Conservation (phyloP, 805 yeast genomes). For the Dipodascus albidus region DNA sequence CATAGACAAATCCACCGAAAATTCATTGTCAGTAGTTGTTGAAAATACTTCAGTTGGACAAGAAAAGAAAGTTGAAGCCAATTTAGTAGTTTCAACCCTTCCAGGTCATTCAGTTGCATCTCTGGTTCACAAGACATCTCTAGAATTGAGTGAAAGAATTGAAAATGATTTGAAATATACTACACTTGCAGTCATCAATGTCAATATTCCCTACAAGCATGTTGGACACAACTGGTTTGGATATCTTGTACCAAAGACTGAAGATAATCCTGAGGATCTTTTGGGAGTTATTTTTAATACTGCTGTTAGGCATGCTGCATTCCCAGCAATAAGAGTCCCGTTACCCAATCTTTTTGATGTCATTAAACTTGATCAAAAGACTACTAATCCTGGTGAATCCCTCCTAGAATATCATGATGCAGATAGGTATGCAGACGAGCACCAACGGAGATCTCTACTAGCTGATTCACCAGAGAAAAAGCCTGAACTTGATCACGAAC, state of each 20-base stretch:
- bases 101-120: slow-evolving; percentile 10
- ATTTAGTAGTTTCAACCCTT: slow-evolving; percentile 13
- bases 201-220: slow-evolving; percentile 39
- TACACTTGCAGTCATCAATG: slow-evolving; percentile 58
- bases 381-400: slow-evolving; percentile 4
- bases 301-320: slow-evolving; percentile 53
- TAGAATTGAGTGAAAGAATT: slow-evolving; percentile 6
- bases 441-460: neutral
- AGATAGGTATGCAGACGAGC: neutral
- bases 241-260: slow-evolving; percentile 59
- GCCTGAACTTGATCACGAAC: neutral
- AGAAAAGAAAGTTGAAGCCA: neutral
- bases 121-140: slow-evolving; percentile 5
- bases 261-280: slow-evolving; percentile 42
- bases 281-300: slow-evolving; percentile 90
- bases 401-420: neutral
- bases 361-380: neutral
- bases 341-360: neutral
- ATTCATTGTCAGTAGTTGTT: neutral
- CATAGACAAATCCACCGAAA: neutral
- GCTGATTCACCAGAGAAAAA: neutral
- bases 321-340: slow-evolving; percentile 3
- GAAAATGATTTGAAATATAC: slow-evolving; percentile 12
- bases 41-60: neutral
- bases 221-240: slow-evolving; percentile 65